Evolutionary conservation across 2,329 filamentous ascomycete genomes (phyloP), one percentile per base, ranked within the genome.

Genomic region (Colletotrichum sansevieriae): DNA sequence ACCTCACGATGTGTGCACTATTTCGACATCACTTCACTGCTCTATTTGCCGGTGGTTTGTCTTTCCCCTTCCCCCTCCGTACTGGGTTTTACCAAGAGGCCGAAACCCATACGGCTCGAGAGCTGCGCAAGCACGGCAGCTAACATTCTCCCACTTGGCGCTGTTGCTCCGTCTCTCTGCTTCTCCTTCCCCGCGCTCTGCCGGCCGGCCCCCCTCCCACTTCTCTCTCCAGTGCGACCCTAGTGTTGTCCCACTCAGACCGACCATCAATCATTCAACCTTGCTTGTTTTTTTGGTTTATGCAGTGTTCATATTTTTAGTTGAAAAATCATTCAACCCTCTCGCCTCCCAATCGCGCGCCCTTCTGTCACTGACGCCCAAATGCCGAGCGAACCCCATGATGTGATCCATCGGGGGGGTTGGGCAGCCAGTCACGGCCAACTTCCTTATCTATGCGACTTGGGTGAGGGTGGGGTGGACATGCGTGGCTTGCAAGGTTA

Each of bases 371-470:
- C 46, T 35, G 22, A 62, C 47, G 47, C 59, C 47, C 59, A 22
- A 62, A n/a, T 10, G 35, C n/a, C 51, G 29, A 29, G 8, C 29
- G 29, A 29, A 7, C 29, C 29, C 29, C 25, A 25, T 25, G 25
- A 25, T 25, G 5, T 25, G 25, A 25, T 4, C 22, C 22, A 22
- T 22, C 22, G 22, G 41, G 29, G 41, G 49, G 51, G 47, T 22
- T 33, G 20, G 8, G 12, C 54, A 56, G 22, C 49, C 65, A 68
- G 29, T 68, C 62, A 68, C 44, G 51, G 47, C 25, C 18, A 13
- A n/a, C 25, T 60, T 60, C 43, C 65, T 68, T 65, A 68, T 68
- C 65, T 68, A 49, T 68, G 47, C 39, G 62, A 66, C 64, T 37
- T 66, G 25, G 49, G 63, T 54, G 56, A 49, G 58, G 52, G 65